phyloP scores from a whole-genome alignment of 164 flowering plant genomes.

The Aristolochia contorta region DNA sequence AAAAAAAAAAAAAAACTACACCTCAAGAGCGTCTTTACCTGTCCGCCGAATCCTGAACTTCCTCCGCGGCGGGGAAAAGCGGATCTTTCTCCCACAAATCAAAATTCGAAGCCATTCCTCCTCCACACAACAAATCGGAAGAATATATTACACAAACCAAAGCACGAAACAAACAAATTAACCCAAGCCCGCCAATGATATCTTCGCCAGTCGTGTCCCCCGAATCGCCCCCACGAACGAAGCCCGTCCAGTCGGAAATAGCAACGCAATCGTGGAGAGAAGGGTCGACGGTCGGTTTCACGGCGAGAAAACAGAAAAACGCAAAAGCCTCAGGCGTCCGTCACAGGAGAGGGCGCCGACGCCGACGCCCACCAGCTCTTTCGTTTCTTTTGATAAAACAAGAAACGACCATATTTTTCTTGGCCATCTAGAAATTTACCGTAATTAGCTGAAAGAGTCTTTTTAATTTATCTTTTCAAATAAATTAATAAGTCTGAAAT shows the following conservation, averaged over 20 bases:
- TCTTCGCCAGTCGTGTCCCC: not conserved
- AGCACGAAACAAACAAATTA: not conserved
- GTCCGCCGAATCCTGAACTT: constrained; percentile 89
- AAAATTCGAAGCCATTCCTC: constrained; percentile 52
- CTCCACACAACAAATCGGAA: not conserved
- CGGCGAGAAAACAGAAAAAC: not conserved
- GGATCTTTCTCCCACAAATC: constrained; percentile 96
- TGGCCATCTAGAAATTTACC: no score
- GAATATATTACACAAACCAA: not conserved
- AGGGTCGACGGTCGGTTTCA: not conserved
- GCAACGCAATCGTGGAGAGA: not conserved
- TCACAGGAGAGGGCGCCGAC: no score
- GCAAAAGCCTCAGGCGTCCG: no score
- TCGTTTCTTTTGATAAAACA: no score
- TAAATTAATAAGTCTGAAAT: no score
- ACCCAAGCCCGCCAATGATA: not conserved
- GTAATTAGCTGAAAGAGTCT: no score
- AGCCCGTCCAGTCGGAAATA: not conserved
- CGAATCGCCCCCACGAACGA: not conserved
- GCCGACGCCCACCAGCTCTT: no score
- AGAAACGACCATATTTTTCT: no score
- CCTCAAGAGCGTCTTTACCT: constrained; percentile 30
- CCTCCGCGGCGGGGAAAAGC: constrained; percentile 81
- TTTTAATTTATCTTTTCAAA: no score
- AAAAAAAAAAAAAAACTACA: no score